Percentiles rank a stretch among this genome's conserved stretches.
phyloP scores from a whole-genome alignment of 441 rosid species.

The Eugenia klotzschiana region DNA sequence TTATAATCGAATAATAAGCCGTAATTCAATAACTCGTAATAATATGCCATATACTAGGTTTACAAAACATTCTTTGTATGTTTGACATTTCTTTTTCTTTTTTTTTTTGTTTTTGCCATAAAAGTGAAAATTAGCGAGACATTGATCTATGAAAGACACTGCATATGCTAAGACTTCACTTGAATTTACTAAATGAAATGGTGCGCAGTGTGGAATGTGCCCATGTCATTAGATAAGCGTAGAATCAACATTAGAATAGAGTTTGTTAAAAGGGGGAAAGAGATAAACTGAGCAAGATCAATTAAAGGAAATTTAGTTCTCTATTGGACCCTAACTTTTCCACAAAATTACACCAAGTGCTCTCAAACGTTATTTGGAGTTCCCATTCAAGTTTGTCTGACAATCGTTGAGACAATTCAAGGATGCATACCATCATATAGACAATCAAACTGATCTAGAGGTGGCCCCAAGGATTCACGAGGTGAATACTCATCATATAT shows the following conservation, averaged over 20 bases:
- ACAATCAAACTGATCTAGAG: neutral
- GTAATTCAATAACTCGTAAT: neutral
- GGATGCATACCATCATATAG: neutral
- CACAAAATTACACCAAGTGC: too few species aligned
- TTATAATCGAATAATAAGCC: neutral
- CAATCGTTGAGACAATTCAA: too few species aligned
- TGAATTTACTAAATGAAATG: neutral
- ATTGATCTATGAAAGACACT: neutral
- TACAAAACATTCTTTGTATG: neutral
- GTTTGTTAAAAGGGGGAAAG: neutral
- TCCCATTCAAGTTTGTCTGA: too few species aligned
- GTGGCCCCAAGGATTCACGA: neutral
- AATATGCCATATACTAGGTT: neutral
- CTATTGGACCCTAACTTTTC: too few species aligned
- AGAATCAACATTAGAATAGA: neutral
- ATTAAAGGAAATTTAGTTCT: neutral
- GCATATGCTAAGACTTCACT: neutral
- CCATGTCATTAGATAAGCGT: neutral
- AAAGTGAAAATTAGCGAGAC: neutral
- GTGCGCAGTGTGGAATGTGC: accelerated
- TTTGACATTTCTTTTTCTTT: neutral
- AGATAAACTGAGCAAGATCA: neutral
- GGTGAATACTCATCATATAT: neutral
- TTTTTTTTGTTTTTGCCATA: neutral
- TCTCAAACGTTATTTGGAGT: too few species aligned